Evolutionary conservation across 202 grass and related monocot species (phyloP), one percentile per base, ranked within the genome.

Genomic region (Musa balbisiana): DNA sequence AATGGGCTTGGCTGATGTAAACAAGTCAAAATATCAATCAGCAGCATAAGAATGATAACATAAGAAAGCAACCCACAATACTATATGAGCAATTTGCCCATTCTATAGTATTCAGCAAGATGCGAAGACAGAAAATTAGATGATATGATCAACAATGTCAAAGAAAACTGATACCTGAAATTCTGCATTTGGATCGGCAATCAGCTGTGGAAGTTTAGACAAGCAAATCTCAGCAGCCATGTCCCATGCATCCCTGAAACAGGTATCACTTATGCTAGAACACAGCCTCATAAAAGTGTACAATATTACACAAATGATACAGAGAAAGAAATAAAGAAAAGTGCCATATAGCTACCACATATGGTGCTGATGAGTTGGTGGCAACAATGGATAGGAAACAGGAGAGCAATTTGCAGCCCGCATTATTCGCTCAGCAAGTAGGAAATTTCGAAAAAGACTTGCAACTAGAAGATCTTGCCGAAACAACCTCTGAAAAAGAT

Each of bases 381-480:
- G 95, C 70, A 99, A 82, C 24, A 83, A 71, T 1, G 95, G 95
- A 73, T 90, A 90, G 6, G 95, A 94, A 87, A 95, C 81, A 72
- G 95, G 95, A 71, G 95, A 92, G 78, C 95, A 99, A 73, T 89
- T 99, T 82, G 95, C 95, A 56, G 91, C 87, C 73, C 95, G 69
- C 95, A 99, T 99, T 64, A 94, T 99, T 83, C 91, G 87, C 81
- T 99, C 95, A 81, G 95, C 95, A 81, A 99, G 91, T 81, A 99
- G 68, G 76, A 99, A 99, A 74, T 99, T 99, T 60, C 95, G 91
- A 55, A 99, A 99, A 67, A 99, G 91, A 83, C 95, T 99, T 79
- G 91, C 95, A 71, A 99, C 90, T 79, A 99, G 79, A 74, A 99
- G 85, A 84, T 99, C 95, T 84, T 99, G 95, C 83, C 95, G 88